Evolutionary conservation across 257 asterid species (phyloP), one percentile per base, ranked within the genome.

Genomic region (Verbena officinalis): DNA sequence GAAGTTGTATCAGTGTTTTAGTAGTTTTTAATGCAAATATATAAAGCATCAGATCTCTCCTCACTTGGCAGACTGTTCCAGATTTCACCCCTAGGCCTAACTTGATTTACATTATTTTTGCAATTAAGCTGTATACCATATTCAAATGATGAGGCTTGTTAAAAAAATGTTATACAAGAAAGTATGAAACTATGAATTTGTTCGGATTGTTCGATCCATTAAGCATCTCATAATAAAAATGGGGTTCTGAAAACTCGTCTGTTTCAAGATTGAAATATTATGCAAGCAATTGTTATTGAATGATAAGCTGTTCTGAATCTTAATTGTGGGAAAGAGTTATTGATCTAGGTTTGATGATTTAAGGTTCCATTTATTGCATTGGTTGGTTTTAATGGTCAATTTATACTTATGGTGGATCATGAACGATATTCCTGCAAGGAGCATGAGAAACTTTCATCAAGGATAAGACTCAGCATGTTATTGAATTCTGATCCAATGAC

Each of bases 331-430:
- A n/a, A n/a, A n/a, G n/a, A n/a, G n/a, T n/a, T n/a, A n/a, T n/a
- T n/a, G n/a, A n/a, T n/a, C n/a, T n/a, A n/a, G n/a, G n/a, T n/a
- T n/a, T n/a, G n/a, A n/a, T n/a, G n/a, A n/a, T n/a, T n/a, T n/a
- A 55, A 33, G 22, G 49, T 36, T 38, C 24, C 51, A 24, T 30
- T 49, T 17, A 24, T n/a, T 60, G 56, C 74, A 52, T 23, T 7
- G 22, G 38, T 69, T 23, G 51, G 34, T 24, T n/a, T 48, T 27
- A 10, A 8, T 36, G 21, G 39, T 56, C 39, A 31, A 34, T 33
- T 42, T 15, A 15, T 17, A 20, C n/a, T 39, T 44, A 23, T 56
- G 59, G 15, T 50, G 61, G 70, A 68, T 68, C n/a, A n/a, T n/a
- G n/a, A n/a, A n/a, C n/a, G 36, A 17, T 42, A 11, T 40, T 46